Base-by-base conservation (phyloP, 2,329 filamentous ascomycete species). In the Intubia oerlemansii region DNA sequence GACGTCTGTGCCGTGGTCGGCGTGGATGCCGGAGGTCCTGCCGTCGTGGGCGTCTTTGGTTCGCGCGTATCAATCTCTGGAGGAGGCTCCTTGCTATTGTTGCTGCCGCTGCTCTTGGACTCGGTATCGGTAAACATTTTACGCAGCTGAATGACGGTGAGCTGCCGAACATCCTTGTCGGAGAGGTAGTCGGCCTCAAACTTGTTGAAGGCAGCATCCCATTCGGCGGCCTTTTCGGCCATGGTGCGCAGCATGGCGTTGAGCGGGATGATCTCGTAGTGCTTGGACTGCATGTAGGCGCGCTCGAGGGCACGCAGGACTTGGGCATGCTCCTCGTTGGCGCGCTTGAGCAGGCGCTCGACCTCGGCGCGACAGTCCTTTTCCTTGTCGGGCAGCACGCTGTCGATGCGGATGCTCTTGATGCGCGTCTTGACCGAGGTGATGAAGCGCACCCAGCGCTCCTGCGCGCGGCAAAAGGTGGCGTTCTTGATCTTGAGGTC, bases 131-230 rank as follows among this genome's bases (percentile, higher is more conserved):
- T 68, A 44, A 98, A 98, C 47, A 98, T 79, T 47, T 90, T 92
- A 46, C 79, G 85, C 32, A 98, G 57, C 45, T 98, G 90, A 36
- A 93, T 62, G 33, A 85, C 81, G 10, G 88, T 91, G 35, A 98
- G 57, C 42, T 88, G 72, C 36, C 82, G 68, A 43, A 98, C 91
- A 52, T 98, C 88, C 44, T 91, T 95, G 48, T 98, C 90, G 0
- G 85, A 85, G 41, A 98, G 75, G 51, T 85, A 98, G 41, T 91
- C 78, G 24, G 72, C 68, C 46, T 98, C 90, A 34, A 98, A 95
- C 31, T 88, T 77, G 32, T 70, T 62, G 52, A 98, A 98, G 0
- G 70, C 70, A 15, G 75, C 70, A 43, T 98, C 90, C 88, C 88
- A 98, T 38, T 84, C 80, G 13, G 82, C 72, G 4, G 85, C 84